phyloP scores from a whole-genome alignment of 2,329 filamentous ascomycete genomes.

The Seiridium unicorne region DNA sequence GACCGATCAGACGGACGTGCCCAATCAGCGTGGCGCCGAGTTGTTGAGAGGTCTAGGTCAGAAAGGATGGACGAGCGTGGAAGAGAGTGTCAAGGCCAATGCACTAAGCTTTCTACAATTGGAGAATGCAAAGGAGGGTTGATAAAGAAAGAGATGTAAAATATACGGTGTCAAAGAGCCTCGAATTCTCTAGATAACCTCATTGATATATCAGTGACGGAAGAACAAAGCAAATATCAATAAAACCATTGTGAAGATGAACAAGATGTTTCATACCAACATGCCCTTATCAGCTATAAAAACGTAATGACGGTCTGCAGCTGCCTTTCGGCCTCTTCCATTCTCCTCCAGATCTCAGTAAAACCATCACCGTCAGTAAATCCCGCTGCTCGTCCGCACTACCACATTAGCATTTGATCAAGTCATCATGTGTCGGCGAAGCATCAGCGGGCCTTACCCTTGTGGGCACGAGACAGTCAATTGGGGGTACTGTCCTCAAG shows the following conservation, averaged over 20 bases:
- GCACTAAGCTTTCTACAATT: constrained; percentile 15
- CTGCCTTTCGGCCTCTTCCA: too few relatives aligned
- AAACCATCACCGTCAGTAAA: background rate
- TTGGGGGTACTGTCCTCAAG: constrained; percentile 16
- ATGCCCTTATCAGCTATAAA: too few relatives aligned
- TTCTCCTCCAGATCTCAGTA: background rate
- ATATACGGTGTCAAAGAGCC: background rate
- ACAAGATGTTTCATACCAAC: too few relatives aligned
- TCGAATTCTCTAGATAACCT: background rate
- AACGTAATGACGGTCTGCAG: too few relatives aligned
- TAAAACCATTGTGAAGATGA: too few relatives aligned
- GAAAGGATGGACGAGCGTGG: constrained; percentile 12
- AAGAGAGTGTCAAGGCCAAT: constrained; percentile 20
- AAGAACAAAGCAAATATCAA: too few relatives aligned
- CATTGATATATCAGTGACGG: background rate
- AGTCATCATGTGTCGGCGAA: constrained; percentile 10
- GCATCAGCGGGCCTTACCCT: constrained; percentile 17
- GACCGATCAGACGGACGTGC: background rate
- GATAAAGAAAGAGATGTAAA: background rate
- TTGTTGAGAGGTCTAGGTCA: background rate
- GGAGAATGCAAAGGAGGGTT: background rate
- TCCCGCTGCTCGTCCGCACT: background rate
- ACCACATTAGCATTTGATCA: background rate
- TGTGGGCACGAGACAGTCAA: constrained; percentile 18
- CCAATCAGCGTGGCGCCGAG: background rate